Evolutionary conservation across 768 basidiomycete genomes (phyloP), one percentile per base, ranked within the genome.

Genomic region (Plicaturopsis crispa): DNA sequence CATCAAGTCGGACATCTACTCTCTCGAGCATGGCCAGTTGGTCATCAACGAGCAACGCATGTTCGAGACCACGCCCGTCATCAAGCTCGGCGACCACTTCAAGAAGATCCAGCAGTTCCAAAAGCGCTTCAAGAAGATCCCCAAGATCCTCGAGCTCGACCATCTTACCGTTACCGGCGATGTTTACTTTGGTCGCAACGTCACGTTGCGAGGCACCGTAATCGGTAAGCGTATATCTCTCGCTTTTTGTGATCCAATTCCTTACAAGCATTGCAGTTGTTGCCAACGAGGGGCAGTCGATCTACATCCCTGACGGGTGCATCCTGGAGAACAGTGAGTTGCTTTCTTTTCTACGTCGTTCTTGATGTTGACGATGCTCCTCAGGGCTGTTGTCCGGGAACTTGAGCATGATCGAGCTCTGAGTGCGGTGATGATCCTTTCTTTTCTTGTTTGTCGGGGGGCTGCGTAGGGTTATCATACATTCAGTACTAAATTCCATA

Each of bases 51-150:
- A 77, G 44, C 68, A 73, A 26, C 66, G 88, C 48, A 84, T 89
- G 80, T 91, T 92, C 53, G 77, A 73, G 52, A 84, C 77, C 14
- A 82, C 88, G 19, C 94, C 92, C n/a, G 90, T 94, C 35, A 87
- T 97, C 73, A 96, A 96, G 69, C 76, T 96, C 35, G 91, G 92
- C 32, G 89, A 92, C 60, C 85, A 87, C 58, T 96, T 98, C 78
- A 96, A 93, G 74, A 93, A 89, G 77, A 84, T 88, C 42, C 76
- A 78, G 49, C 74, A 89, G 57, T 94, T 94, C 72, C 86, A 92
- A 67, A 87, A 88, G 61, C 80, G 91, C 35, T 94, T 97, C 78
- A 87, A 89, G 72, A 86, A 83, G 60, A 92, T 94, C 50, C 92
- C 92, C 21, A 77, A 78, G 53, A 85, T 96, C 48, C 63, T 88